phyloP scores from a whole-genome alignment of 768 basidiomycete species.

The Chalciporus sphaerocephalus region DNA sequence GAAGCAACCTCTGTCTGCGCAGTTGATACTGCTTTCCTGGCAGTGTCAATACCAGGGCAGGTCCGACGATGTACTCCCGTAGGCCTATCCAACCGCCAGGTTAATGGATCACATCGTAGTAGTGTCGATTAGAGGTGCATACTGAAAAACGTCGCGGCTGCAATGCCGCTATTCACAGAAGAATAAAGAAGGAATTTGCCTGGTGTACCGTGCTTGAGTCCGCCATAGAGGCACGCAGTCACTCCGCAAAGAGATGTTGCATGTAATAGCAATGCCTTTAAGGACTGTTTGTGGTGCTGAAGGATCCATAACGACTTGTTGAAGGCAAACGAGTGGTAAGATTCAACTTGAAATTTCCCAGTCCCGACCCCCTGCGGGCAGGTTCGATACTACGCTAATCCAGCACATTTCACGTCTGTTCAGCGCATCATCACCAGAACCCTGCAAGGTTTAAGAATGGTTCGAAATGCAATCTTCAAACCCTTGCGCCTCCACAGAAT shows the following conservation, averaged over 20 bases:
- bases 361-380: slow-evolving; percentile 1
- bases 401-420: neutral
- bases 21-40: slow-evolving; percentile 45
- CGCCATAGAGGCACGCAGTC: slow-evolving; percentile 40
- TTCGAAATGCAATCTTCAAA: slow-evolving; percentile 6
- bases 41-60: slow-evolving; percentile 46
- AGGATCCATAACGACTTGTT: slow-evolving; percentile 22
- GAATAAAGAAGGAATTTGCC: slow-evolving; percentile 53
- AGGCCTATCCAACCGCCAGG: slow-evolving; percentile 42
- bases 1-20: slow-evolving; percentile 33
- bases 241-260: slow-evolving; percentile 60
- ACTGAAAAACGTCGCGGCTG: slow-evolving; percentile 79
- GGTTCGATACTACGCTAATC: too few relatives aligned
- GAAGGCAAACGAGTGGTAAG: neutral
- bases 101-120: neutral
- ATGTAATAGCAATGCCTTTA: slow-evolving; percentile 61
- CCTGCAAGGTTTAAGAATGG: slow-evolving; percentile 7
- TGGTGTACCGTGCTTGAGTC: slow-evolving; percentile 46
- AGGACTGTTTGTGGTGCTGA: slow-evolving; percentile 42
- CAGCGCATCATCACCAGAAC: too few relatives aligned
- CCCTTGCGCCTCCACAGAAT: slow-evolving; percentile 3
- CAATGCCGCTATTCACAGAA: slow-evolving; percentile 67
- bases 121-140: slow-evolving; percentile 21
- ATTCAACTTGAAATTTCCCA: neutral
- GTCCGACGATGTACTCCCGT: slow-evolving; percentile 73